phyloP scores from a whole-genome alignment of 106 monocot genomes.

The Agapanthus africanus region DNA sequence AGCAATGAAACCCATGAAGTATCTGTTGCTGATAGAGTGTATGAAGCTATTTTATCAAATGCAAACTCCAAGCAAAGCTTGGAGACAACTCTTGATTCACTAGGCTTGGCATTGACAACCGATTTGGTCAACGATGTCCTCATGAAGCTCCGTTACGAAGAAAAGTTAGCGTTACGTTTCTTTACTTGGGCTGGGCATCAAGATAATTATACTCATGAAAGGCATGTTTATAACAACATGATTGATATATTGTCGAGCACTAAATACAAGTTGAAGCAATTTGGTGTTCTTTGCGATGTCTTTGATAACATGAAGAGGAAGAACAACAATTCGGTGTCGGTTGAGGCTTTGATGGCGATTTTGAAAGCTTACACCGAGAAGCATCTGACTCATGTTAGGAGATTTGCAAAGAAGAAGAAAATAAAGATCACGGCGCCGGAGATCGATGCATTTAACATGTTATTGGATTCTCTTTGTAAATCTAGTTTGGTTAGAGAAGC shows the following conservation, averaged over 20 bases:
- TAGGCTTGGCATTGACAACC: conserved; percentile 35
- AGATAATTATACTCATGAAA: conserved; percentile 49
- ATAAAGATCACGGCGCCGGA: conserved; percentile 58
- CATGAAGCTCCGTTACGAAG: conserved; percentile 59
- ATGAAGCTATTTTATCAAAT: conserved; percentile 41
- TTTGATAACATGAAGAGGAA: conserved; percentile 81
- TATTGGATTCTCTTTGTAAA: conserved; percentile 84
- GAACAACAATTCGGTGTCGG: conserved; percentile 36
- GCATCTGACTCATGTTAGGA: conserved; percentile 68
- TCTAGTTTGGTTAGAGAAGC: conserved; percentile 67
- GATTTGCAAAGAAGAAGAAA: conserved; percentile 70
- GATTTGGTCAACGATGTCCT: conserved; percentile 57
- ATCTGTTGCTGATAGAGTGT: conserved; percentile 37
- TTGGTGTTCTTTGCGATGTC: conserved; percentile 71
- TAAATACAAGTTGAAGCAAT: conserved; percentile 63
- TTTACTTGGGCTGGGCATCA: conserved; percentile 83
- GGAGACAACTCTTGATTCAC: conserved; percentile 45
- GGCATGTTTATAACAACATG: conserved; percentile 55
- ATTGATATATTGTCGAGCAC: conserved; percentile 90
- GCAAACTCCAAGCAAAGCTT: conserved; percentile 24
- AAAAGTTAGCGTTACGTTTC: conserved; percentile 84
- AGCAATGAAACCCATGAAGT: too few species aligned
- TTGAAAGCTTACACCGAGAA: conserved; percentile 54
- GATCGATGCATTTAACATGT: conserved; percentile 71
- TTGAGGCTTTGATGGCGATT: conserved; percentile 35